A percentile compares a stretch with the other conserved stretches of the same genome.
phyloP scores from a whole-genome alignment of 2,329 filamentous ascomycete genomes.

The Chaetomium globosum region DNA sequence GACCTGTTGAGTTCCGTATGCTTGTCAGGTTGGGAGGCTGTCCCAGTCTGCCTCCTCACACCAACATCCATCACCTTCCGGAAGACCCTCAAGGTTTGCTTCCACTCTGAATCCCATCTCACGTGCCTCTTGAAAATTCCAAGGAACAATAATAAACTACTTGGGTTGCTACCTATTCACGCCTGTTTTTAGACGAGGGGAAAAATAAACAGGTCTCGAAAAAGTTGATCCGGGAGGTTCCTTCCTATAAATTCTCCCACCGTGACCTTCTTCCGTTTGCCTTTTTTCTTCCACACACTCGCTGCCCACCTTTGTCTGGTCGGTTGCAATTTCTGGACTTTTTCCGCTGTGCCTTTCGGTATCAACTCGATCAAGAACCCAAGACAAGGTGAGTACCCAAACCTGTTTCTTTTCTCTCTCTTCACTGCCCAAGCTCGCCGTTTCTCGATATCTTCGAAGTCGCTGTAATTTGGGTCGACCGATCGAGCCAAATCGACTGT shows the following conservation, averaged over 20 bases:
- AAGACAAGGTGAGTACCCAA: constrained; percentile 3
- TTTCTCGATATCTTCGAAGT: neutral
- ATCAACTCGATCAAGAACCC: neutral
- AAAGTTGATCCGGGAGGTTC: constrained; percentile 1
- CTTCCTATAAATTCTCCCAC: constrained; percentile 13
- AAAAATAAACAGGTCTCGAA: neutral
- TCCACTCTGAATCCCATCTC: neutral
- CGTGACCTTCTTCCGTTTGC: neutral
- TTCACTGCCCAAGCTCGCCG: neutral
- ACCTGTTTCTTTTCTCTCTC: neutral
- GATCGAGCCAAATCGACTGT: constrained; percentile 3
- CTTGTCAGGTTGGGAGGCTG: neutral
- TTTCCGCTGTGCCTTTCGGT: neutral
- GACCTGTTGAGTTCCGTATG: neutral
- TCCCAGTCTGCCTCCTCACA: neutral
- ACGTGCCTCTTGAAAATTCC: neutral
- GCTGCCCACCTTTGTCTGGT: constrained; percentile 7
- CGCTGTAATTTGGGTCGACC: neutral
- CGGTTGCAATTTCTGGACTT: neutral
- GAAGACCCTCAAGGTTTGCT: neutral
- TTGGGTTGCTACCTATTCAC: constrained; percentile 1
- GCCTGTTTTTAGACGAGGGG: neutral
- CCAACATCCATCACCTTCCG: neutral
- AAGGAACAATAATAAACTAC: constrained; percentile 11
- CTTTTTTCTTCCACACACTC: constrained; percentile 4